These are phyloP conservation scores for Penicillium lividum DNA, from an alignment of 495 filamentous ascomycete genomes.

Conservation along the genomic window DNA sequence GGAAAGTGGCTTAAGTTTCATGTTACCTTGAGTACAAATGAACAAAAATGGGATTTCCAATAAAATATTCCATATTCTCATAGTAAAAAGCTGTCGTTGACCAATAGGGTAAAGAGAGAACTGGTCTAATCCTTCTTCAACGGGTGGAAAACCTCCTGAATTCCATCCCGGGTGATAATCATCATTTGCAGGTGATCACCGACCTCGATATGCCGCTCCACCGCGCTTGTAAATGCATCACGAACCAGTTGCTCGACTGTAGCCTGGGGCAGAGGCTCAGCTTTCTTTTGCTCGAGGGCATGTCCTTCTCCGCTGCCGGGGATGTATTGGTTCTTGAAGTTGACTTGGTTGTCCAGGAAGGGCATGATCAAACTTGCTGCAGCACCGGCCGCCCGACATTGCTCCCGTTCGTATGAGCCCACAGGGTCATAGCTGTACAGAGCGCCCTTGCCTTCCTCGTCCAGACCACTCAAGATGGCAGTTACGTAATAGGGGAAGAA, in stretches of 20 bases:
- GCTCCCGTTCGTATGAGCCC: slow-evolving; percentile 93
- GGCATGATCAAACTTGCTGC: slow-evolving; percentile 97
- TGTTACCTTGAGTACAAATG: slow-evolving; percentile 7
- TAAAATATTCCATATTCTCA: slow-evolving; percentile 9
- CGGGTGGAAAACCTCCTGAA: slow-evolving; percentile 79
- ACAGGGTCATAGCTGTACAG: slow-evolving; percentile 98
- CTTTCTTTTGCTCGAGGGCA: slow-evolving; percentile 63
- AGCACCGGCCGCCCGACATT: slow-evolving; percentile 93
- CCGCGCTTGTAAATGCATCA: slow-evolving; percentile 96
- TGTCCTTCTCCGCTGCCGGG: slow-evolving; percentile 86
- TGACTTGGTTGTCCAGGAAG: slow-evolving; percentile 98
- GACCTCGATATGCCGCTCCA: slow-evolving; percentile 98
- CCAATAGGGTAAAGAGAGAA: slow-evolving; percentile 17
- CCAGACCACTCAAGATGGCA: slow-evolving; percentile 89
- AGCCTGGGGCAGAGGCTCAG: slow-evolving; percentile 64
- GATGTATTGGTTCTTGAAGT: slow-evolving; percentile 97
- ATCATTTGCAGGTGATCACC: slow-evolving; percentile 96
- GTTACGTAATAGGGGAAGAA: slow-evolving; percentile 98
- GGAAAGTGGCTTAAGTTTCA: background rate
- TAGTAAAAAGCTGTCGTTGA: slow-evolving; percentile 15
- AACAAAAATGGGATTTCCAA: slow-evolving; percentile 16
- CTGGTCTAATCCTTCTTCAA: slow-evolving; percentile 85
- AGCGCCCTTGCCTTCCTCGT: slow-evolving; percentile 92
- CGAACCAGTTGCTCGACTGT: slow-evolving; percentile 85
- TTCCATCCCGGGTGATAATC: slow-evolving; percentile 81